Evolutionary conservation across 208 protist species (phyloP).

Genomic region (Leishmania turanica): DNA sequence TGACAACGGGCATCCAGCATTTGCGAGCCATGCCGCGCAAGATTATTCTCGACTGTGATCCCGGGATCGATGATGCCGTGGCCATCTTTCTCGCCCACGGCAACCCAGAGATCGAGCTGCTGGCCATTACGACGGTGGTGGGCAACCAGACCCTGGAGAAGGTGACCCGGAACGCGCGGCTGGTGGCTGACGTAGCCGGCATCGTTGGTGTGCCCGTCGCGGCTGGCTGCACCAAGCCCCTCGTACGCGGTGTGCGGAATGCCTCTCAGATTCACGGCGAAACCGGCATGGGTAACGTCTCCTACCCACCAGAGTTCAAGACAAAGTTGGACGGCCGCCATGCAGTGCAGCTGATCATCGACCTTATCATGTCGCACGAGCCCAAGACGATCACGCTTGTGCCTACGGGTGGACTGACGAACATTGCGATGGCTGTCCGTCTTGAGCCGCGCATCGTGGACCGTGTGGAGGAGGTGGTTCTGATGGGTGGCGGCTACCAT

Average conservation of each 20-base stretch:
- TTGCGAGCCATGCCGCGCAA: constrained; percentile 43
- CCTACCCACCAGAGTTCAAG: constrained; percentile 26
- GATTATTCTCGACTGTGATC: constrained; percentile 87
- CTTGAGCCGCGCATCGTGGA: constrained; percentile 73
- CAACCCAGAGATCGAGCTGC: constrained; percentile 64
- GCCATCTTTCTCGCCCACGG: constrained; percentile 74
- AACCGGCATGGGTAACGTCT: constrained; percentile 54
- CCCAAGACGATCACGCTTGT: constrained; percentile 59
- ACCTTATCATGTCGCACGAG: constrained; percentile 58
- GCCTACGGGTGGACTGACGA: constrained; percentile 78
- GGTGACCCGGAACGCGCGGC: constrained; percentile 66
- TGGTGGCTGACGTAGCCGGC: constrained; percentile 42
- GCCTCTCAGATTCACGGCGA: constrained; percentile 81
- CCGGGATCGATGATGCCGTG: constrained; percentile 83
- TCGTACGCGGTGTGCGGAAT: constrained; percentile 41
- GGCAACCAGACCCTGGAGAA: constrained; percentile 89
- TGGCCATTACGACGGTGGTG: constrained; percentile 79
- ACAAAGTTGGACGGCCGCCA: constrained; percentile 44
- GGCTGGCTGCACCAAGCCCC: constrained; percentile 41
- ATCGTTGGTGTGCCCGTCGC: constrained; percentile 51
- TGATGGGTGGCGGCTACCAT: constrained; percentile 80
- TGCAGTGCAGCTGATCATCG: constrained; percentile 61
- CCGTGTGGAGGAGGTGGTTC: constrained; percentile 71
- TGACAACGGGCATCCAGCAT: not conserved
- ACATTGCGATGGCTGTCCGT: constrained; percentile 73